Base-by-base conservation (phyloP, 2,329 filamentous ascomycete species). In the Pseudocercospora fijiensis region DNA sequence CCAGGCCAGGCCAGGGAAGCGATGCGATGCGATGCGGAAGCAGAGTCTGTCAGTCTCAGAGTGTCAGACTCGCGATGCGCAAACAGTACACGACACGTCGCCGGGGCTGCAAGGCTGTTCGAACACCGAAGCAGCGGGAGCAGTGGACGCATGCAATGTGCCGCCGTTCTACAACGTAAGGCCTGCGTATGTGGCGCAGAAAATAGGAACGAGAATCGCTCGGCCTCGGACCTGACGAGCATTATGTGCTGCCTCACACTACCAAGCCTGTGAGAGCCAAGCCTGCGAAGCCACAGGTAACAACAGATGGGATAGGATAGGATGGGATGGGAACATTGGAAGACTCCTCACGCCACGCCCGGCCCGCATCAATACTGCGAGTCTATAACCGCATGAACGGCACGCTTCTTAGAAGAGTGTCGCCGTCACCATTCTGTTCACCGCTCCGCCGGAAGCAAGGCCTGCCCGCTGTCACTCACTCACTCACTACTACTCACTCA, bases 301-400 rank as follows among this genome's bases (percentile, higher is more conserved):
- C n/a, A n/a, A n/a, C n/a, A n/a, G n/a, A n/a, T n/a, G n/a, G n/a
- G n/a, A n/a, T n/a, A n/a, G n/a, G n/a, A n/a, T n/a, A n/a, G n/a
- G n/a, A n/a, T n/a, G n/a, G n/a, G n/a, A n/a, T n/a, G n/a, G n/a
- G n/a, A n/a, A n/a, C n/a, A n/a, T n/a, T 47, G 22, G n/a, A 47
- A 47, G 22, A 49, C 45, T 49, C 45, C 45, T 49, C 45, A 49
- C 45, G 24, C n/a, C n/a, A n/a, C n/a, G n/a, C n/a, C n/a, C n/a
- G n/a, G n/a, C n/a, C n/a, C n/a, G n/a, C n/a, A 7, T 24, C 45
- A 49, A 49, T 24, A 47, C 45, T 49, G 18, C 45, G 45, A 28
- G 22, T 52, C 49, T n/a, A 56, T 56, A 10, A 33, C 30, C 52
- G 52, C 52, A 56, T 26, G 52, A 56, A 56, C 52, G 52, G 52